Evolutionary conservation across 495 filamentous ascomycete genomes (phyloP).

Genomic region (Penicillium silybi): DNA sequence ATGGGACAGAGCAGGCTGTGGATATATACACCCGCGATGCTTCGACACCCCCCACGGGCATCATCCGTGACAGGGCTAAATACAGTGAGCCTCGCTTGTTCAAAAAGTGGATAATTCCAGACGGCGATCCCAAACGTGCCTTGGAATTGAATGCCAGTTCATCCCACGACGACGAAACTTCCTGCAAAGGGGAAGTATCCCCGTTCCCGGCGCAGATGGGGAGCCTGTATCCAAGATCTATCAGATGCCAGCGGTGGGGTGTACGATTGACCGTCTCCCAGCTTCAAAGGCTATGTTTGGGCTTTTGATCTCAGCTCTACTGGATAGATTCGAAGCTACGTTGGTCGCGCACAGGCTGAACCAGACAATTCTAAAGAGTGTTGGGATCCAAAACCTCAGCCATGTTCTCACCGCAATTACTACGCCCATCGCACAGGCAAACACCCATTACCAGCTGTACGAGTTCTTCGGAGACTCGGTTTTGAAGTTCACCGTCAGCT

Average conservation of each 20-base stretch:
- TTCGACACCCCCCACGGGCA: constrained; percentile 12
- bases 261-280: constrained; percentile 55
- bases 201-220: constrained; percentile 6
- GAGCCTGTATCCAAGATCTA: constrained; percentile 17
- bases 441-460: constrained; percentile 74
- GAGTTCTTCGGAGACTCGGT: constrained; percentile 88
- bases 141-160: constrained; percentile 29
- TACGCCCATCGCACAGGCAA: constrained; percentile 56
- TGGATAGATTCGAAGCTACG: constrained; percentile 61
- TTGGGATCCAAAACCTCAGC: constrained; percentile 49
- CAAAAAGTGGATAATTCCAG: constrained; percentile 21
- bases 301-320: constrained; percentile 69
- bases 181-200: constrained; percentile 19
- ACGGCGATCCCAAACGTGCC: not conserved
- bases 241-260: constrained; percentile 19
- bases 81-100: constrained; percentile 31
- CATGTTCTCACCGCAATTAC: constrained; percentile 73
- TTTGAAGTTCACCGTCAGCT: constrained; percentile 71
- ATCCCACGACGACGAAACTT: constrained; percentile 32
- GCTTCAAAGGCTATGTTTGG: constrained; percentile 59
- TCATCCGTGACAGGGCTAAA: constrained; percentile 27
- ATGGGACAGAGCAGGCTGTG: constrained; percentile 20
- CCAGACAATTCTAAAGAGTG: constrained; percentile 51
- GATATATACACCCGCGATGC: constrained; percentile 19
- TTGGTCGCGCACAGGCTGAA: constrained; percentile 63